phyloP scores from a whole-genome alignment of 1,284 basidiomycete genomes.

The Fomitopsis pinicola region DNA sequence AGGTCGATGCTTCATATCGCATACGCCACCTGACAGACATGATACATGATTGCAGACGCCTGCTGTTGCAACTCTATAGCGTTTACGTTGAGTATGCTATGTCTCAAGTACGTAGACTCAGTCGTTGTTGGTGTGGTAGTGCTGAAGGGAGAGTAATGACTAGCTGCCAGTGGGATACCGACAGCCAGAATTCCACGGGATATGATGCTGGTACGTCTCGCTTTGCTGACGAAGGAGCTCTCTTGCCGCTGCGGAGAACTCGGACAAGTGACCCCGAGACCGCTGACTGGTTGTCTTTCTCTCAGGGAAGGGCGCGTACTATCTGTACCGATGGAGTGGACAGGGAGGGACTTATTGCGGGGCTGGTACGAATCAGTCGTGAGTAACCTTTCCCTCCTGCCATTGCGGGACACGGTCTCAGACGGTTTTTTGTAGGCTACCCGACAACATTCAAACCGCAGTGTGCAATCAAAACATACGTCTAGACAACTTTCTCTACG shows the following conservation, averaged over 20 bases:
- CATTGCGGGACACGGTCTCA: not conserved
- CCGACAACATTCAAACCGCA: slow-evolving; percentile 6
- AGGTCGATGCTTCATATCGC: no score
- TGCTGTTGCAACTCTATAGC: slow-evolving; percentile 18
- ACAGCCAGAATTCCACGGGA: not conserved
- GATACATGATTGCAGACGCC: not conserved
- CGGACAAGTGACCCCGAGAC: not conserved
- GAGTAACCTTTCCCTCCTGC: not conserved
- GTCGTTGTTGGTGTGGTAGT: no score
- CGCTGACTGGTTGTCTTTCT: not conserved
- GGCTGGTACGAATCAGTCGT: slow-evolving; percentile 7
- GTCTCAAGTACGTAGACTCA: slow-evolving; percentile 10
- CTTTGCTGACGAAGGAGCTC: no score
- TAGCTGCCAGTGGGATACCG: slow-evolving; percentile 13
- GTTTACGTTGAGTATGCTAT: slow-evolving; percentile 18
- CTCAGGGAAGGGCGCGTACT: slow-evolving; percentile 8
- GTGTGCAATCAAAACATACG: slow-evolving; percentile 12
- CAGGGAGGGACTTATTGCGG: not conserved
- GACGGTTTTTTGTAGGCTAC: not conserved
- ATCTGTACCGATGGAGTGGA: slow-evolving; percentile 1
- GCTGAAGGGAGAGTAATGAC: no score
- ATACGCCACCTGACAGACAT: no score
- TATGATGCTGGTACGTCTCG: slow-evolving; percentile 12
- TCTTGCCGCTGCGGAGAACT: no score
- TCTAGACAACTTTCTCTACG: slow-evolving; percentile 12